Base-by-base conservation (phyloP, 2,329 filamentous ascomycete genomes). In the Cercospora zeae-maydis region DNA sequence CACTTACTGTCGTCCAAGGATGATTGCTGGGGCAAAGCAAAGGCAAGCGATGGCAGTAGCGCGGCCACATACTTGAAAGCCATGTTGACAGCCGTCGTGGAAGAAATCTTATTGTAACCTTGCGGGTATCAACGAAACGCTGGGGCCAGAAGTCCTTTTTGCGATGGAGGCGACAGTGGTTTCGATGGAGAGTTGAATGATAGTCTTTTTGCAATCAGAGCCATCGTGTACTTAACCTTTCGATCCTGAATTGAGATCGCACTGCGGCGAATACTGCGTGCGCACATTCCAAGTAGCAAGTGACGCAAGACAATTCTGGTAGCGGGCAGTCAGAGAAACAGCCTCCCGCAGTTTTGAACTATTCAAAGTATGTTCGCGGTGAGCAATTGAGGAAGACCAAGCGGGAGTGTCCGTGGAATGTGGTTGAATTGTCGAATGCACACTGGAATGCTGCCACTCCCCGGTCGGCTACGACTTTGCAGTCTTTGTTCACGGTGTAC, bases 21-120 rank as follows among this genome's bases (percentile, higher is more conserved):
- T 37, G 53, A 34, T 37, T 66, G 49, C 49, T 67, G 64, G 33
- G 66, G 61, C 8, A 59, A 31, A 42, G 64, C 39, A 1, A 60
- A 39, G 27, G 52, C 63, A 21, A 67, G 42, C 16, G 56, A 16
- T 33, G 63, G 62, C 9, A 63, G 34, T 31, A 61, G 45, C 16
- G 59, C 16, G 16, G 42, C 57, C 34, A 57, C 54, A 53, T 47
- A 37, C 47, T 63, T 61, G 58, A 49, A 14, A 33, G 58, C 55
- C 64, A 64, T 62, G 27, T 27, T 57, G 31, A 19, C 11, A 5
- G 8, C 8, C 10, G 21, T 4, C 42, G 19, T 49, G 24, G 24
- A n/a, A 24, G 27, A 24, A 5, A 21, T 9, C 11, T 10, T 6
- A 13, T 21, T 13, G 19, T 27, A 5, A 8, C 5, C 13, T 8